Percentiles rank a stretch among this genome's conserved stretches.
Conservation (phyloP, 1,284 basidiomycete species). For the Naganishia sp. region DNA sequence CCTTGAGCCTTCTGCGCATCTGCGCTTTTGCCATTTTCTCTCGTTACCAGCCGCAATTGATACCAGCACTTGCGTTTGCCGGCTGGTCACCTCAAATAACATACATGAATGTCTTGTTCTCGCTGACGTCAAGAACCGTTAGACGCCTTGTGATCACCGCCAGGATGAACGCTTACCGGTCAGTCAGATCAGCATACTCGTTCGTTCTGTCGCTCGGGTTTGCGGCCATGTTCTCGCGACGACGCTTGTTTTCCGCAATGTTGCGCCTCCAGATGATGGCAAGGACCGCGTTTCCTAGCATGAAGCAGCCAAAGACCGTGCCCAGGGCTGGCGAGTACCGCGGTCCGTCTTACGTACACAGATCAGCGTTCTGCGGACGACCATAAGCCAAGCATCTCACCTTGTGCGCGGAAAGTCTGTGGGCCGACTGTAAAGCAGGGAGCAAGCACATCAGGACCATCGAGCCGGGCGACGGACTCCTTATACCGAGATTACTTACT, state of each 20-base stretch:
- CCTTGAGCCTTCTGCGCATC: too few species aligned
- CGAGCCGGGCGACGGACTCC: not conserved
- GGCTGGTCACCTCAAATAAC: too few species aligned
- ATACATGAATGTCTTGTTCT: too few species aligned
- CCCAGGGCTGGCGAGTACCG: constrained; percentile 35
- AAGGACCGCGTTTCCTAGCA: constrained; percentile 31
- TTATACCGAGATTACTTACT: constrained; percentile 3
- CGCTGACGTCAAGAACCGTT: too few species aligned
- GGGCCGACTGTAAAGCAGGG: constrained; percentile 33
- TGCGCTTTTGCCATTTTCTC: too few species aligned
- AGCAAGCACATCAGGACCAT: not conserved
- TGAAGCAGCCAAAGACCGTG: constrained; percentile 35
- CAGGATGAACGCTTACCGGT: constrained; percentile 30
- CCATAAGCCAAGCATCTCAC: not conserved
- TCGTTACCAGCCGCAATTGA: too few species aligned
- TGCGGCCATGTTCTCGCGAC: constrained; percentile 24
- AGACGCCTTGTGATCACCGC: too few species aligned
- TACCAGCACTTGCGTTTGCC: too few species aligned
- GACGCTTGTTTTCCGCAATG: constrained; percentile 30
- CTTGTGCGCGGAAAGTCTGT: constrained; percentile 35
- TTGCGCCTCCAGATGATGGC: constrained; percentile 28
- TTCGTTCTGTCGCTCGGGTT: not conserved
- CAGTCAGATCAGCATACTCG: constrained; percentile 12
- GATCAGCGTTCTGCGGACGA: not conserved
- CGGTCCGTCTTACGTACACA: constrained; percentile 31